Conservation (phyloP, 257 asterid species). For the Penstemon newberryi region DNA sequence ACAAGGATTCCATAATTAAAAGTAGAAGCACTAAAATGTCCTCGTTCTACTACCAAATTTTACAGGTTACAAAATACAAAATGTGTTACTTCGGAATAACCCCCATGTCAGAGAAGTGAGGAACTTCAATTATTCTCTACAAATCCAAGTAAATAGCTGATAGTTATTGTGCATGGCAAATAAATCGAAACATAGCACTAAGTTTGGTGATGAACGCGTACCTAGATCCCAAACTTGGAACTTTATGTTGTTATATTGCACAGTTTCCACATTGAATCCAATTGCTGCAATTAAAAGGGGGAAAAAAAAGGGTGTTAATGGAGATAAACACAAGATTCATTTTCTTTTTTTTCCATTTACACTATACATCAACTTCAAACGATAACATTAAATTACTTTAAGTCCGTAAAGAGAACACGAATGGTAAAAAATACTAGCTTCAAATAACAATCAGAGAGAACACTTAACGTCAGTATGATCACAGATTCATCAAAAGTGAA, state of each 20-base stretch:
- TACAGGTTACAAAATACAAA: not conserved
- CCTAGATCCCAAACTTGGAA: conserved; percentile 99
- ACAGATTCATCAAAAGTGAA: no score
- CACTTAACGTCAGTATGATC: no score
- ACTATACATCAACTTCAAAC: not conserved
- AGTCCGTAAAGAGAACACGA: no score
- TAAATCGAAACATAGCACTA: not conserved
- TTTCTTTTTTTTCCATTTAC: no score
- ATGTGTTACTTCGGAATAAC: not conserved
- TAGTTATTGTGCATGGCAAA: not conserved
- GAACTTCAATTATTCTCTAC: no score
- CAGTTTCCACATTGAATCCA: conserved; percentile 94
- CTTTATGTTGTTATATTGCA: conserved; percentile 87
- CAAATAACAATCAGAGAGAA: no score
- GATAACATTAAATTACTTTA: not conserved
- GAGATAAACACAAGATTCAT: not conserved
- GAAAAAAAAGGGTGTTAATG: no score
- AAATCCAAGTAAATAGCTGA: not conserved
- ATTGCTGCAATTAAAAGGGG: conserved; percentile 55
- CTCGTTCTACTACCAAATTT: no score
- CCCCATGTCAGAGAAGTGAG: no score
- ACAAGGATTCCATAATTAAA: no score
- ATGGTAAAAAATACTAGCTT: no score
- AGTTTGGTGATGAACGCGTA: conserved; percentile 29
- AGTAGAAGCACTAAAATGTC: no score